Evolutionary conservation across 768 basidiomycete species (phyloP).

Genomic region (Termitomyces heimii): DNA sequence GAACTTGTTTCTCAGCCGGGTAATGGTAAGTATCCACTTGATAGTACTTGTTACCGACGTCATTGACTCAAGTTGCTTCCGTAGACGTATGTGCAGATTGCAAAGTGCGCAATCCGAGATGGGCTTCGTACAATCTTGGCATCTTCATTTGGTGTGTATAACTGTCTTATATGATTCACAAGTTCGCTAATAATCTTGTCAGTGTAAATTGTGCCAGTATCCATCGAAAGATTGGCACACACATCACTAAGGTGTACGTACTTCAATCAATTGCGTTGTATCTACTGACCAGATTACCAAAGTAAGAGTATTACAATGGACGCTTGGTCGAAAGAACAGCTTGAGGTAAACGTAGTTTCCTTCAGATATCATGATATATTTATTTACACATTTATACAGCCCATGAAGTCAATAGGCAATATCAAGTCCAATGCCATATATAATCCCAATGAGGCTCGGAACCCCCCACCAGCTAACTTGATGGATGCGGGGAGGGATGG

Average conservation of each 20-base stretch:
- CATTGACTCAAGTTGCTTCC: constrained; percentile 11
- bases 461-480: constrained; percentile 80
- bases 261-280: neutral
- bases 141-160: constrained; percentile 76
- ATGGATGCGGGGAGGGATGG: constrained; percentile 79
- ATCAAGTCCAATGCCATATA: constrained; percentile 70
- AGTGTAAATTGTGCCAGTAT: constrained; percentile 87
- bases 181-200: neutral
- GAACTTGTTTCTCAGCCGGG: constrained; percentile 71
- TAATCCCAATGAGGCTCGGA: constrained; percentile 76
- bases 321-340: constrained; percentile 83
- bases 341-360: constrained; percentile 52
- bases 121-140: constrained; percentile 87
- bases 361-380: constrained; percentile 3
- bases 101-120: constrained; percentile 78
- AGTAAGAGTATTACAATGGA: constrained; percentile 92
- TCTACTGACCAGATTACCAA: neutral
- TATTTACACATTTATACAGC: constrained; percentile 32
- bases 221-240: constrained; percentile 93
- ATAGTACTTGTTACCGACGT: constrained; percentile 3
- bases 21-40: constrained; percentile 53
- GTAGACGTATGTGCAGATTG: constrained; percentile 91
- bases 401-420: constrained; percentile 81
- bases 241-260: constrained; percentile 87
- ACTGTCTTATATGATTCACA: neutral